Evolutionary conservation across 2,329 filamentous ascomycete genomes (phyloP).

Genomic region (Alternaria panax): DNA sequence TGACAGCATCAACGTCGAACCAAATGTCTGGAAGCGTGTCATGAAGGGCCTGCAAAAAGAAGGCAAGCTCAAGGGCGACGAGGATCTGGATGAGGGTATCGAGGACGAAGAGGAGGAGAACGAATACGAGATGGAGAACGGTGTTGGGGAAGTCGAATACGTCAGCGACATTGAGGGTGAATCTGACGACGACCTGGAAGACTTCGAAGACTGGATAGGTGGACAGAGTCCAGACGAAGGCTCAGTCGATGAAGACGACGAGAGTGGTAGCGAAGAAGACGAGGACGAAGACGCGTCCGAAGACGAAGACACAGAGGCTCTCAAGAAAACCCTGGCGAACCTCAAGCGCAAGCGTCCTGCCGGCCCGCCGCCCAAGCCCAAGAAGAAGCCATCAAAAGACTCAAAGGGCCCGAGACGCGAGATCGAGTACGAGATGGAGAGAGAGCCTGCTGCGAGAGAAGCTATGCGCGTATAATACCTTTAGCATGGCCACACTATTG

Average conservation of each 20-base stretch:
- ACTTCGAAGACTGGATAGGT: slow-evolving; percentile 91
- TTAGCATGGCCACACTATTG: slow-evolving; percentile 12
- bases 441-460: slow-evolving; percentile 58
- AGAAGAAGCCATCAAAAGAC: slow-evolving; percentile 61
- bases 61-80: slow-evolving; percentile 81
- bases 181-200: slow-evolving; percentile 71
- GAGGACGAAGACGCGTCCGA: slow-evolving; percentile 65
- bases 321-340: slow-evolving; percentile 63
- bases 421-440: slow-evolving; percentile 81
- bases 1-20: slow-evolving; percentile 79
- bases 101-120: slow-evolving; percentile 77
- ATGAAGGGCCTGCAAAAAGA: slow-evolving; percentile 87
- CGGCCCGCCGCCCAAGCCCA: slow-evolving; percentile 61
- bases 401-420: slow-evolving; percentile 68
- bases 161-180: slow-evolving; percentile 86
- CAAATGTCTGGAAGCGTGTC: slow-evolving; percentile 96
- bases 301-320: slow-evolving; percentile 61
- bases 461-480: slow-evolving; percentile 42
- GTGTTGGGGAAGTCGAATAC: slow-evolving; percentile 84
- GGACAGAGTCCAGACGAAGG: slow-evolving; percentile 67
- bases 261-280: slow-evolving; percentile 60
- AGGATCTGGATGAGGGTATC: slow-evolving; percentile 88
- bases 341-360: slow-evolving; percentile 65
- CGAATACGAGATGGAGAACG: slow-evolving; percentile 70
- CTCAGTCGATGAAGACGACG: slow-evolving; percentile 66